A percentile compares a stretch with the other conserved stretches of the same genome.
Evolutionary conservation across 2,329 filamentous ascomycete genomes (phyloP).

Genomic region (Colletotrichum sp.): DNA sequence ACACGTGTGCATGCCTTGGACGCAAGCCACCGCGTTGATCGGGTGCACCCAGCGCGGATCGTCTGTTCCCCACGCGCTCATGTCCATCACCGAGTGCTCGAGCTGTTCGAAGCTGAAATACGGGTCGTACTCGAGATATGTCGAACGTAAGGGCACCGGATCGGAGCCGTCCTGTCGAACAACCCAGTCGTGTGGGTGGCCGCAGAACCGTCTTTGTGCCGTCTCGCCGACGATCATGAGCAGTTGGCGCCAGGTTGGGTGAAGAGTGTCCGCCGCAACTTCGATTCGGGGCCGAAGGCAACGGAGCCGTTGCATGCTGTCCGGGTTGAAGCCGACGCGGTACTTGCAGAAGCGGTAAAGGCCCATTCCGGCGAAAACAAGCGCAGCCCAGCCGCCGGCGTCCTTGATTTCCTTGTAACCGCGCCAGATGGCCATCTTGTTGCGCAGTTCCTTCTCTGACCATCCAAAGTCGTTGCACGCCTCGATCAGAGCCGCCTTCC

Average conservation of each 20-base stretch:
- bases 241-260: slow-evolving; percentile 57
- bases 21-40: slow-evolving; percentile 26
- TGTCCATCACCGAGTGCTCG: slow-evolving; percentile 53
- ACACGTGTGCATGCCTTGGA: slow-evolving; percentile 33
- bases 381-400: slow-evolving; percentile 57
- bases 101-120: slow-evolving; percentile 52
- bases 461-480: slow-evolving; percentile 58
- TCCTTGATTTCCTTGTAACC: slow-evolving; percentile 64
- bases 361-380: slow-evolving; percentile 62
- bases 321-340: slow-evolving; percentile 54
- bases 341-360: slow-evolving; percentile 67
- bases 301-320: slow-evolving; percentile 51
- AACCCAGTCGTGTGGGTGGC: slow-evolving; percentile 58
- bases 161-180: slow-evolving; percentile 43
- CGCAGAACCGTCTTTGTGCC: slow-evolving; percentile 42
- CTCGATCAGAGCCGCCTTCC: slow-evolving; percentile 55
- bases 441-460: slow-evolving; percentile 62
- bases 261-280: slow-evolving; percentile 55
- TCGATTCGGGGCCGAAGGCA: slow-evolving; percentile 51
- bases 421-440: slow-evolving; percentile 54
- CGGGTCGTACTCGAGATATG: slow-evolving; percentile 50
- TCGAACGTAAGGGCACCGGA: slow-evolving; percentile 46
- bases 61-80: slow-evolving; percentile 48
- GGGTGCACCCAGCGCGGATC: slow-evolving; percentile 50
- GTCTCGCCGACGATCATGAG: slow-evolving; percentile 49